Percentiles rank a stretch among this genome's conserved stretches.
Evolutionary conservation across 192 early-diverging fungal genomes (phyloP).

Genomic region (Coemansia sp.): DNA sequence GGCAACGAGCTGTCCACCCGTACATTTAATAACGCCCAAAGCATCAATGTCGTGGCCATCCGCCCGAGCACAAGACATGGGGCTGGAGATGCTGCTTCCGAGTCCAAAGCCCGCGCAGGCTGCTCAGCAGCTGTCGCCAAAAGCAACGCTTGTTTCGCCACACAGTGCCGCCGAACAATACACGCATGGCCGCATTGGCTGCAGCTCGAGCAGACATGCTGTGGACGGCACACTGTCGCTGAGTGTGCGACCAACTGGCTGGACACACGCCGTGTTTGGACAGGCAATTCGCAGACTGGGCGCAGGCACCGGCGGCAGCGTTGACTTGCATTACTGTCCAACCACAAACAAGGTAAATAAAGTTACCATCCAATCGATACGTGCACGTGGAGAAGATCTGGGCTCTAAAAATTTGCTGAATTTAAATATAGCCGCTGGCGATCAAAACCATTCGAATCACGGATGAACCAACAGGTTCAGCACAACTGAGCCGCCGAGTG

Average conservation of each 20-base stretch:
- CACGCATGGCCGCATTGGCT: background rate
- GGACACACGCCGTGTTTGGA: conserved; percentile 30
- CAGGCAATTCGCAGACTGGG: conserved; percentile 33
- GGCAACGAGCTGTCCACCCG: background rate
- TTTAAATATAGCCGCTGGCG: conserved; percentile 32
- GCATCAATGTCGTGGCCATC: background rate
- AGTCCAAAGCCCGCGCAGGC: background rate
- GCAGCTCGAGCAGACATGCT: conserved; percentile 11
- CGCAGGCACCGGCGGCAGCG: conserved; percentile 48
- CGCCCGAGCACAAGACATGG: background rate
- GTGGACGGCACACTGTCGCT: conserved; percentile 44
- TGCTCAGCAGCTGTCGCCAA: conserved; percentile 7
- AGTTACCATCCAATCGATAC: background rate
- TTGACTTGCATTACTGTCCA: conserved; percentile 33
- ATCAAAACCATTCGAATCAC: conserved; percentile 33
- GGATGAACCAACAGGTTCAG: background rate
- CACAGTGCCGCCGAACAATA: background rate
- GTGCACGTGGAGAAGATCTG: background rate
- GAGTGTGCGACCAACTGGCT: conserved; percentile 38
- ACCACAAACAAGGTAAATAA: conserved; percentile 15
- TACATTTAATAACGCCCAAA: background rate
- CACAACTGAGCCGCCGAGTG: conserved; percentile 21
- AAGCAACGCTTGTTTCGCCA: conserved; percentile 18
- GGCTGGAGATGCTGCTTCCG: background rate
- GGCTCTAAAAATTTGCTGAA: background rate